Conservation (phyloP, 768 basidiomycete species). For the Boletus coccyginus region DNA sequence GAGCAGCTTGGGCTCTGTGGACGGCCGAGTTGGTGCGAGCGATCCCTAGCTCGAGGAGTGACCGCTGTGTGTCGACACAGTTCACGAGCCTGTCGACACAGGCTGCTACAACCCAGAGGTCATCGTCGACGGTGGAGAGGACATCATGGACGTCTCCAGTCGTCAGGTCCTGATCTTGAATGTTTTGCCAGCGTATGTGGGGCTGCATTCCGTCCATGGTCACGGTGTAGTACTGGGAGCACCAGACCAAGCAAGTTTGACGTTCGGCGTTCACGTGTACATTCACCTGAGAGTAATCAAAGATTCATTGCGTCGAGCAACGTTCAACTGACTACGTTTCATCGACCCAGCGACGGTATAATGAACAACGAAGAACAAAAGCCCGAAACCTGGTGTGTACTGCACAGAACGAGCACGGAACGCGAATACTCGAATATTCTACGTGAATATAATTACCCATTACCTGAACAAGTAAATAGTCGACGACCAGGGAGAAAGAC, state of each 20-base stretch:
- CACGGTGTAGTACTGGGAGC: too few relatives aligned
- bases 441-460: slow-evolving; percentile 11
- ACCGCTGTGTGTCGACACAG: slow-evolving; percentile 50
- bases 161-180: slow-evolving; percentile 59
- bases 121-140: slow-evolving; percentile 55
- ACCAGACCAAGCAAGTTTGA: background rate
- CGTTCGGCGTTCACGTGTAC: slow-evolving; percentile 1
- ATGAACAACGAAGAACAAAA: slow-evolving; percentile 44
- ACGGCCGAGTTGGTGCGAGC: slow-evolving; percentile 52
- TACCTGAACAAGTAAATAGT: slow-evolving; percentile 18
- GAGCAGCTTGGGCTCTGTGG: slow-evolving; percentile 43
- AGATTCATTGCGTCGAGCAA: background rate
- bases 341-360: slow-evolving; percentile 7
- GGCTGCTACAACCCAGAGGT: slow-evolving; percentile 78
- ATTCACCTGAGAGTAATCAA: background rate
- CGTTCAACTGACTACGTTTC: slow-evolving; percentile 31
- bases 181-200: slow-evolving; percentile 52
- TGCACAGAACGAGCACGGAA: slow-evolving; percentile 1
- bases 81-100: slow-evolving; percentile 67
- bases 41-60: slow-evolving; percentile 62
- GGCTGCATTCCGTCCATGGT: slow-evolving; percentile 39
- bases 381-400: slow-evolving; percentile 24
- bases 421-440: slow-evolving; percentile 2
- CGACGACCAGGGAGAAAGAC: background rate
- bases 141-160: slow-evolving; percentile 43